Evolutionary conservation across 2,329 filamentous ascomycete genomes (phyloP).

Genomic region (Xylariaceae sp.): DNA sequence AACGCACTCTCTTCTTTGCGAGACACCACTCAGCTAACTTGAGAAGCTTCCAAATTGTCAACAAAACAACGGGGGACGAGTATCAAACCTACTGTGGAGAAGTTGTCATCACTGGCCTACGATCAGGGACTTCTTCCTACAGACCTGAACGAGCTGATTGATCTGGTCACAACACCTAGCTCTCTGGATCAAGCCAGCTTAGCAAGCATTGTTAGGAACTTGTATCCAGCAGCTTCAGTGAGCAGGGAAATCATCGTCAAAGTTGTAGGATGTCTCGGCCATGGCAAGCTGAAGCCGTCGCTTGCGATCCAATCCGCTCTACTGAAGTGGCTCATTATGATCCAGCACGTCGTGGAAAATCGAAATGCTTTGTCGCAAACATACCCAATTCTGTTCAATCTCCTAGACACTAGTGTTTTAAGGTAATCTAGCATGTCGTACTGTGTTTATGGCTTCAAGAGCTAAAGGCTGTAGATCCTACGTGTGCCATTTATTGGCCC

Average conservation of each 20-base stretch:
- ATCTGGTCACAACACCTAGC: constrained; percentile 62
- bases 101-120: constrained; percentile 59
- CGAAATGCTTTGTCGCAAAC: constrained; percentile 60
- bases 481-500: constrained; percentile 72
- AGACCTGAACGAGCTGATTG: constrained; percentile 59
- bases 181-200: constrained; percentile 73
- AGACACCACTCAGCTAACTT: constrained; percentile 1
- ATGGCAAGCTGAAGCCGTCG: constrained; percentile 71
- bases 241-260: constrained; percentile 57
- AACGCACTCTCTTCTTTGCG: background rate
- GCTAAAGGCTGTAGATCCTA: constrained; percentile 41
- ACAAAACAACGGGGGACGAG: constrained; percentile 62
- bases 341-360: constrained; percentile 67
- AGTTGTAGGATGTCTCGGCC: constrained; percentile 70
- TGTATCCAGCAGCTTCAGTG: constrained; percentile 71
- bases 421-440: constrained; percentile 45
- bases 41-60: constrained; percentile 53
- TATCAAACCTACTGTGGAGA: constrained; percentile 62
- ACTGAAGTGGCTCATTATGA: constrained; percentile 73
- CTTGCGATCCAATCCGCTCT: constrained; percentile 66
- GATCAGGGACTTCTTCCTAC: constrained; percentile 62
- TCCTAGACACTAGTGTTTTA: constrained; percentile 75
- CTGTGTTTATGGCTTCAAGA: background rate
- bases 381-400: constrained; percentile 74
- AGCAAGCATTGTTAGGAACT: constrained; percentile 63